phyloP scores from a whole-genome alignment of 441 rosid species.

The Melastoma candidum region DNA sequence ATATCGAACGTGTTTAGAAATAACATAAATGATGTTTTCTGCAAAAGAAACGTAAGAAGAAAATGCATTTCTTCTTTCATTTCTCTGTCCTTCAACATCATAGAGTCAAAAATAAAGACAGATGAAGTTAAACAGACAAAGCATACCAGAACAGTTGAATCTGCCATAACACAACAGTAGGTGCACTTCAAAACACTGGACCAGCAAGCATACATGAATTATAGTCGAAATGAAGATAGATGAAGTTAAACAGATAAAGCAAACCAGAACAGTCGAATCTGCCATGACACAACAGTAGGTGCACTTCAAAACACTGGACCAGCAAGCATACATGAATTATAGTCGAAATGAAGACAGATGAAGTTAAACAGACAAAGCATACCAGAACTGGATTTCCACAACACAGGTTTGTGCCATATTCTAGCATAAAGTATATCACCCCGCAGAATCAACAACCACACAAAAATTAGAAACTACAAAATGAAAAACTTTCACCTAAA shows the following conservation, averaged over 20 bases:
- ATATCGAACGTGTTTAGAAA: slow-evolving; percentile 92
- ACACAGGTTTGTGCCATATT: slow-evolving; percentile 91
- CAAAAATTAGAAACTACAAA: too few species aligned
- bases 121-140: too few species aligned
- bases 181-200: slow-evolving; percentile 8
- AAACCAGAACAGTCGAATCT: too few species aligned
- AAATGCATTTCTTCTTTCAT: slow-evolving; percentile 67
- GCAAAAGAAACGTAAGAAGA: slow-evolving; percentile 11
- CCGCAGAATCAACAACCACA: slow-evolving; percentile 33
- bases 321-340: slow-evolving; percentile 3
- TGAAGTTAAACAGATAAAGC: too few species aligned
- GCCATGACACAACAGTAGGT: too few species aligned
- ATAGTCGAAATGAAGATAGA: background rate
- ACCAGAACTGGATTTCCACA: slow-evolving; percentile 98
- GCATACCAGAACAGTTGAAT: too few species aligned
- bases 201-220: slow-evolving; percentile 2
- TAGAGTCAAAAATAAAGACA: slow-evolving; percentile 34
- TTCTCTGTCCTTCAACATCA: slow-evolving; percentile 97
- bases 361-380: slow-evolving; percentile 3
- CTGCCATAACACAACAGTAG: too few species aligned
- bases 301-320: slow-evolving; percentile 8
- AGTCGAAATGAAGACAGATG: background rate
- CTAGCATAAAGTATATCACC: slow-evolving; percentile 94
- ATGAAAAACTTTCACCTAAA: too few species aligned
- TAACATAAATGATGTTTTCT: slow-evolving; percentile 98